Evolutionary conservation across 345 rosid species (phyloP).

Genomic region (Murraya paniculata): DNA sequence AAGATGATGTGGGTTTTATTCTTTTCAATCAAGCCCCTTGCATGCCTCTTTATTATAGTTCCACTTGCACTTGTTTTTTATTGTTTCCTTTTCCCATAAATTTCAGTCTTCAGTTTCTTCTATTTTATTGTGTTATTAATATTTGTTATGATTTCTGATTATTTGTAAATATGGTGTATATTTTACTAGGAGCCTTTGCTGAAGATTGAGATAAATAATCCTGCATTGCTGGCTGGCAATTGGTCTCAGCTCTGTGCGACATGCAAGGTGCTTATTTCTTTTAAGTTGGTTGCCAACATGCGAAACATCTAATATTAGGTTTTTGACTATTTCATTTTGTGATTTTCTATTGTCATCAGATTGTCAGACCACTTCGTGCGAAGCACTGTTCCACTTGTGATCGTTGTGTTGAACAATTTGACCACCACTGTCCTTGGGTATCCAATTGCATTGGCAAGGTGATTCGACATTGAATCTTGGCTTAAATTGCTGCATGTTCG

Average conservation of each 20-base stretch:
- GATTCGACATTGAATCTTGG: constrained; percentile 19
- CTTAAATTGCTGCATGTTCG: neutral
- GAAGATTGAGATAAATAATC: constrained; percentile 86
- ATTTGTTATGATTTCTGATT: neutral
- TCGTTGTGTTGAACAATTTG: constrained; percentile 97
- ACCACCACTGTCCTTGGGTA: constrained; percentile 99
- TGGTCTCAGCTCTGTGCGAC: constrained; percentile 99
- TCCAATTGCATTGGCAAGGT: constrained; percentile 99
- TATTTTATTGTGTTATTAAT: neutral
- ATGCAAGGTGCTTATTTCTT: constrained; percentile 69
- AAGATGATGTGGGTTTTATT: constrained; percentile 75
- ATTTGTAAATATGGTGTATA: constrained; percentile 4
- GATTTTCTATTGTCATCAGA: constrained; percentile 40
- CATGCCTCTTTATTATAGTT: neutral
- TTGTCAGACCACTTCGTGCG: constrained; percentile 96
- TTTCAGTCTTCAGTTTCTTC: neutral
- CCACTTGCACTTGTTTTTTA: neutral
- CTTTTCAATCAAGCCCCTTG: constrained; percentile 1
- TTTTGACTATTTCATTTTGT: constrained; percentile 16
- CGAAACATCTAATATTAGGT: neutral
- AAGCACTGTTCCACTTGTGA: constrained; percentile 95
- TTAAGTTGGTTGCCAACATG: constrained; percentile 7
- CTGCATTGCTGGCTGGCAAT: constrained; percentile 92
- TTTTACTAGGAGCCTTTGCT: constrained; percentile 73
- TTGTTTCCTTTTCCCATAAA: neutral